Base-by-base conservation (phyloP, 1,139 yeast species). In the Blastobotrys capitulatus region DNA sequence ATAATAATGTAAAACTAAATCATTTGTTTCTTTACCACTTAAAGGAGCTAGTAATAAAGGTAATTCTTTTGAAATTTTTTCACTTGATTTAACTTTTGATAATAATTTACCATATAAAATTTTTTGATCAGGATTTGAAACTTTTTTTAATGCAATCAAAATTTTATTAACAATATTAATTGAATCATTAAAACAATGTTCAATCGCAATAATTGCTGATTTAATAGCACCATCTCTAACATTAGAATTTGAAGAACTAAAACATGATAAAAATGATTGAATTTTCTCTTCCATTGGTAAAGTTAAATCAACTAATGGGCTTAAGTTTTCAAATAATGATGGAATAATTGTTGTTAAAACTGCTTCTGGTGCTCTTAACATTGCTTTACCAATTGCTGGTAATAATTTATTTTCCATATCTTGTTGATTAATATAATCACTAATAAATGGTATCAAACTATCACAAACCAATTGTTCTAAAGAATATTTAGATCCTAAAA, bases 361-460 rank as follows among this genome's bases (percentile, higher is more conserved):
- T 35, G 73, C 68, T 62, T 89, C 97, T 0, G 97, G 86, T 2
- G 96, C 81, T 64, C 97, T 78, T 60, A 92, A 73, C 46, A 85
- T 75, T 0, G 94, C 78, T 62, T 86, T 89, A 57, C 87, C 92
- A 46, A 90, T 62, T 16, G 77, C 73, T 2, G 95, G 88, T 9
- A 83, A 62, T 16, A 88, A 56, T 3, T 59, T 49, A 0, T 63
- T 57, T 15, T 63, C 66, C 50, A 85, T 73, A 13, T 73, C 72
- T 1, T 71, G 73, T n/a, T 66, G 63, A 5, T 69, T 60, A 6
- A 82, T 63, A 53, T 74, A 72, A 15, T 73, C 73, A 18, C 64
- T 58, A 25, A 79, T 61, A 56, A 79, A 79, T 18, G 63, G 54
- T 31, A 69, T 72, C 53, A 79, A 66, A 1, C 67, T 54, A 12